These are phyloP conservation scores for Platanthera guangdongensis DNA, from an alignment of 106 monocot species.

Conservation along the genomic window DNA sequence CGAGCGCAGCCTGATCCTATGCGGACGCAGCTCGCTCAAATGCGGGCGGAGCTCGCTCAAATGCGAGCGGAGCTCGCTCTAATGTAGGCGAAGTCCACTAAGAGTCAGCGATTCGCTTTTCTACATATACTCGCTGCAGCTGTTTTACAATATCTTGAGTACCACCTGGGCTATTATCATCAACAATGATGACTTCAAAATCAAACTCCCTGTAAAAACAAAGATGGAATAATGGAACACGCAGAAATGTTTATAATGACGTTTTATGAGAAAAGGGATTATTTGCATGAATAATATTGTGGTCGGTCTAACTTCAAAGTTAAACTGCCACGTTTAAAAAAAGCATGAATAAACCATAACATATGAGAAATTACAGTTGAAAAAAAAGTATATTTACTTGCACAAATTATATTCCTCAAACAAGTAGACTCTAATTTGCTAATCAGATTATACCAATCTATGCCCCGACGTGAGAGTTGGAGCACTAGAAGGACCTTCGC, in stretches of 20 bases:
- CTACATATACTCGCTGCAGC: slow-evolving; percentile 79
- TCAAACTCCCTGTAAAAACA: slow-evolving; percentile 50
- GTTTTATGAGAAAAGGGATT: background rate
- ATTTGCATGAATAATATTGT: background rate
- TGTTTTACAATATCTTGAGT: slow-evolving; percentile 96
- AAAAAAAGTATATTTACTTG: background rate
- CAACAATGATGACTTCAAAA: slow-evolving; percentile 94
- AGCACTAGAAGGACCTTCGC: no score
- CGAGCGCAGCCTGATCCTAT: no score
- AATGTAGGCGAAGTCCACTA: no score
- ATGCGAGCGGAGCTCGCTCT: no score
- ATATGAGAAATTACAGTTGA: background rate
- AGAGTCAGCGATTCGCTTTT: slow-evolving; percentile 88
- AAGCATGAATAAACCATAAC: background rate
- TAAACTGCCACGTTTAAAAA: background rate
- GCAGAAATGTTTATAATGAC: background rate
- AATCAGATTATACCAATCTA: background rate
- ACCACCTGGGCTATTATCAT: slow-evolving; percentile 99
- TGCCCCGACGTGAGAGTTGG: no score
- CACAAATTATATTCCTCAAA: background rate
- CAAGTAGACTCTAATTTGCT: background rate
- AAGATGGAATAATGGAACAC: background rate
- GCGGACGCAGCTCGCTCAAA: no score
- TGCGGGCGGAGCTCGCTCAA: no score
- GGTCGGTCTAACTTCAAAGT: background rate